Percentiles rank a stretch among this genome's conserved stretches.
Evolutionary conservation across 306 rosid species (phyloP).

Genomic region (Lagenaria siceraria): DNA sequence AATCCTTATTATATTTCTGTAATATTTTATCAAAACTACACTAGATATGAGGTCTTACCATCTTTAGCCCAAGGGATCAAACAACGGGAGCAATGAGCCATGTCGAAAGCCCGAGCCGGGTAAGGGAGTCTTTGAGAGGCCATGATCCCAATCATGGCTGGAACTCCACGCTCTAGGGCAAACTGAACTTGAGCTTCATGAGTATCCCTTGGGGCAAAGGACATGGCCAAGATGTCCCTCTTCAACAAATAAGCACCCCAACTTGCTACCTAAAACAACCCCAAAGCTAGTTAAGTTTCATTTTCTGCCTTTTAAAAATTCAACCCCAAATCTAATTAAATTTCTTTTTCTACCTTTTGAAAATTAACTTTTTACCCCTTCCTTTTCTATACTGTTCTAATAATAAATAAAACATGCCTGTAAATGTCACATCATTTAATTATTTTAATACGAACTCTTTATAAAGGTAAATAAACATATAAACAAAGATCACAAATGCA

Average conservation of each 20-base stretch:
- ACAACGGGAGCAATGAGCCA: slow-evolving; percentile 99
- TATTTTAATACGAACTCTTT: too few relatives aligned
- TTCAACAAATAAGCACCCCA: slow-evolving; percentile 88
- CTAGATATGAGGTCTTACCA: slow-evolving; percentile 24
- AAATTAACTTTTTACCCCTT: not conserved
- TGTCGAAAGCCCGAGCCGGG: slow-evolving; percentile 90
- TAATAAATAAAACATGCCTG: too few relatives aligned
- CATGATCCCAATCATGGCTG: slow-evolving; percentile 93
- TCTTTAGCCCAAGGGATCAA: slow-evolving; percentile 58
- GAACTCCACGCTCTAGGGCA: slow-evolving; percentile 93
- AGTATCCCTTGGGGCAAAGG: slow-evolving; percentile 94
- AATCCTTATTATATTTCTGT: too few relatives aligned
- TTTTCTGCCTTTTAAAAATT: not conserved
- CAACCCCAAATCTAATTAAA: not conserved
- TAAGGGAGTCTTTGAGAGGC: slow-evolving; percentile 80
- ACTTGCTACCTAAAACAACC: slow-evolving; percentile 71
- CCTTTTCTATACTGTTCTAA: not conserved
- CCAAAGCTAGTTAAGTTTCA: not conserved
- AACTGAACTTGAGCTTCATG: slow-evolving; percentile 97
- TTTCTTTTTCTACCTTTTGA: not conserved
- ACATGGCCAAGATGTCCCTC: slow-evolving; percentile 74
- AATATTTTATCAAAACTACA: not conserved
- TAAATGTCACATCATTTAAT: too few relatives aligned
- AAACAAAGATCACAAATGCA: too few relatives aligned
- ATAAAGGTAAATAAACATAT: too few relatives aligned